Evolutionary conservation across 2,329 filamentous ascomycete species (phyloP), one percentile per base, ranked within the genome.

Genomic region (Xylariaceae sp.): DNA sequence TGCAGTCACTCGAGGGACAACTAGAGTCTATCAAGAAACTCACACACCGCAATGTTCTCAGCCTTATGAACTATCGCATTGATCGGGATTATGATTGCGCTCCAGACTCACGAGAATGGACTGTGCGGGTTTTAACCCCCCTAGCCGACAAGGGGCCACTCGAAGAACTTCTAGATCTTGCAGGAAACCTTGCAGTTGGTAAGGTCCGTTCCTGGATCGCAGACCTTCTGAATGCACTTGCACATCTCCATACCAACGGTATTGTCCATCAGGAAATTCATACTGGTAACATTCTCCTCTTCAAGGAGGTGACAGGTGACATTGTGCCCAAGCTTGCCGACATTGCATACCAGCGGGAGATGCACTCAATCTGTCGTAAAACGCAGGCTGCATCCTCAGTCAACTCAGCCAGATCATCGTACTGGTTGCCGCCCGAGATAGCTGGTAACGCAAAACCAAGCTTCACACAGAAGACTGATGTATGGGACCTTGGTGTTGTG

Each of bases 401-500:
- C 16, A 71, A 74, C 35, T 75, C 81, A 18, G 79, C 85, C 13
- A 85, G 83, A 51, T 89, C 88, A 13, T 81, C 85, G 1, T 88
- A 89, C 51, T 95, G 90, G 90, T 65, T 86, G 6, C 81, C 90
- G 1, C 86, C 89, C 1, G 89, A 95, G 64, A 74, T 89, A 38
- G 76, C 78, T 22, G 76, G 69, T 35, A 74, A 72, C 1, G 78
- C 75, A 44, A 83, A 77, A 19, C 74, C 74, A 22, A 71, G 85
- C 62, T 73, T 84, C 66, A 81, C 77, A 2, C 77, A 78, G 55
- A 95, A 95, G 62, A 88, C 89, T 0, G 93, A 97, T 61, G 79
- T 97, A 8, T 98, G 93, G 93, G 87, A 96, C 51, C 81, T 98
- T 55, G 93, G 93, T 4, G 80, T 96, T 22, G 78, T 96, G 4